Percentiles rank a stretch among this genome's conserved stretches.
Conservation (phyloP, 176 grass and related monocot genomes). For the maize (Zea mays) region DNA sequence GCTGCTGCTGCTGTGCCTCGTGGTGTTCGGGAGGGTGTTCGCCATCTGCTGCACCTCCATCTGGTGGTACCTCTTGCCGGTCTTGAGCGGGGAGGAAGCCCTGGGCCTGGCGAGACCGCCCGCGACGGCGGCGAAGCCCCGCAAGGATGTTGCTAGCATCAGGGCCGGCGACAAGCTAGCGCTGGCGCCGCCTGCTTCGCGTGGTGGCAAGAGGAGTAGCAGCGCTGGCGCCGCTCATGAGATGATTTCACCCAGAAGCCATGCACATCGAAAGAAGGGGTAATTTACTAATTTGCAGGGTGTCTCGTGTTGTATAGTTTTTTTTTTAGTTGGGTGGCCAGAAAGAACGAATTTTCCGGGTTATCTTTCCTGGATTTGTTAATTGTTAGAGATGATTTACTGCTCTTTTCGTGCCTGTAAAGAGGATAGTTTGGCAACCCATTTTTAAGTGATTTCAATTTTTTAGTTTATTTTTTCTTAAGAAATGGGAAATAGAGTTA, state of each 20-base stretch:
- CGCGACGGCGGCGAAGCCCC: conserved; percentile 1
- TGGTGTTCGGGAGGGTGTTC: conserved; percentile 77
- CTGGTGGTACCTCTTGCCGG: conserved; percentile 88
- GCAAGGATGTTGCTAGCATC: conserved; percentile 20
- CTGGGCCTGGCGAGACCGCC: background rate
- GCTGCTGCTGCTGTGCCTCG: conserved; percentile 57
- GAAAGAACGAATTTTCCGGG: conserved; percentile 43
- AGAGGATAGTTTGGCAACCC: background rate
- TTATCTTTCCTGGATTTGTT: conserved; percentile 21
- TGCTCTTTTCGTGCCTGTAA: conserved; percentile 19
- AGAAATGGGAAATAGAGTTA: too few species aligned
- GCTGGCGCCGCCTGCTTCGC: conserved; percentile 35
- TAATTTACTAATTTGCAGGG: conserved; percentile 14
- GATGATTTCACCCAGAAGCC: conserved; percentile 37
- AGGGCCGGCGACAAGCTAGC: conserved; percentile 35
- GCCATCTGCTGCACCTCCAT: conserved; percentile 85
- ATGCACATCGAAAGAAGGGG: conserved; percentile 46
- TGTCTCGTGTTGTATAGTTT: background rate
- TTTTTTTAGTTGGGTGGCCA: conserved; percentile 36
- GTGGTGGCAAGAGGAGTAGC: conserved; percentile 38
- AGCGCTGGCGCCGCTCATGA: conserved; percentile 29
- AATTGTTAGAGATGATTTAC: background rate
- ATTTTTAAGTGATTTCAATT: too few species aligned
- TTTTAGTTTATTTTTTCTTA: too few species aligned
- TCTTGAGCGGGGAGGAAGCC: conserved; percentile 39